Base-by-base conservation (phyloP, 1,284 basidiomycete species). In the Pseudozyma flocculosa region DNA sequence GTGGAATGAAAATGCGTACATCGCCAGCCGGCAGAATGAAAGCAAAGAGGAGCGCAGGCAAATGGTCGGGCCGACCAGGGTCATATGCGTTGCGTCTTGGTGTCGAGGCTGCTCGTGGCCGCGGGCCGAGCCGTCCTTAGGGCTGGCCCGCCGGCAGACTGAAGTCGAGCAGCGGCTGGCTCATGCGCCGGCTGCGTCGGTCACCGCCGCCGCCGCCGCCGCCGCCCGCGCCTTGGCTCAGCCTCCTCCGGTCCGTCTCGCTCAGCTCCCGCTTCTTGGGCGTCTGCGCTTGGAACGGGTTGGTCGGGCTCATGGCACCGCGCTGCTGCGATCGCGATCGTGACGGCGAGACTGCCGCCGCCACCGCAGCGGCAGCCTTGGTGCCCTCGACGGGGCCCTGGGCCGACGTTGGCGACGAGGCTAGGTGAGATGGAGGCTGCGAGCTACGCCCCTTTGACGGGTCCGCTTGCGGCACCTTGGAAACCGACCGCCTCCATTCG, bases 221-320 rank as follows among this genome's bases (percentile, higher is more conserved):
- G 21, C 44, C 44, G 22, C 34, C 44, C 18, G 60, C 64, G 8
- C 64, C 64, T 48, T 67, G 64, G 37, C 52, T 58, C 39, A 67
- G 29, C n/a, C 64, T 50, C 44, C 64, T 52, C 11, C 55, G 53
- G 32, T 67, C 64, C 13, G 56, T 67, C 30, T 67, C 60, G 41
- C 50, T 60, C 2, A 67, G 50, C 32, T 34, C 32, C 1, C 55
- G 52, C 48, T 55, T 55, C 21, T 51, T 43, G 8, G 39, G 40
- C 2, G 46, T 29, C 41, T 59, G 61, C 4, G 11, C 26, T 4
- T 56, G 56, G 43, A 64, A 64, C 1, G 56, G 53, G 32, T 55
- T 60, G 4, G 48, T 42, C 21, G 29, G 32, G 15, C 32, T 34
- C 4, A 13, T n/a, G n/a, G n/a, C n/a, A n/a, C n/a, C 32, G 4